Base-by-base conservation (phyloP, 2,329 filamentous ascomycete genomes). In the Corniculantispora saksenae region DNA sequence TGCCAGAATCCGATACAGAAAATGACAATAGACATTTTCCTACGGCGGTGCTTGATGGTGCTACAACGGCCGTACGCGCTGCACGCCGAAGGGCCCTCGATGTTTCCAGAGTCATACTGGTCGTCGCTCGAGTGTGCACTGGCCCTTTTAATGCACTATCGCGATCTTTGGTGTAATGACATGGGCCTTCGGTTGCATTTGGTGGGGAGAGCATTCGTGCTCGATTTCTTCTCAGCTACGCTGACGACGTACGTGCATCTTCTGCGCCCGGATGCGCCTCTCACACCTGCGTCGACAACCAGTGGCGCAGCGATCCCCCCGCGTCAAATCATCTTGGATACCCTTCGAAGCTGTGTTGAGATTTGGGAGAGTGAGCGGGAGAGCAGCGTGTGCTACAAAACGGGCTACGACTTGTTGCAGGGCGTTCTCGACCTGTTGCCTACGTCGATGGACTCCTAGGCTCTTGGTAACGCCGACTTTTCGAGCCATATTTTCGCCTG, bases 61-160 rank as follows among this genome's bases (percentile, higher is more conserved):
- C 67, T 78, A 25, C 74, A 78, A 59, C 71, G 75, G 9, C 74
- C 75, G 1, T 78, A 75, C 67, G 76, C 75, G 25, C 70, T 77
- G 56, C 75, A 76, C 63, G 66, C 70, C 1, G 73, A 76, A 3
- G 74, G 74, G 0, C 76, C 75, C 1, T 66, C 67, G 57, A 59
- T 75, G 68, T 77, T 73, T 57, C 73, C 76, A 6, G 75, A 77
- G 63, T 75, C 75, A 35, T 77, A 77, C 69, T 77, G 76, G 74
- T 74, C 72, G 21, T 78, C 76, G 9, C 69, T 78, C 21, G 75
- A 77, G 69, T 78, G 76, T 67, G 76, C 75, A 0, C 71, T 77
- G 7, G 75, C 75, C 10, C 68, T 78, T 27, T 69, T 77, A 4
- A 70, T 77, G 53, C 75, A 77, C 63, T 77, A 77, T 51, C 74